These are phyloP conservation scores for Cercospora citrullina DNA, from an alignment of 2,329 filamentous ascomycete species.

Conservation along the genomic window DNA sequence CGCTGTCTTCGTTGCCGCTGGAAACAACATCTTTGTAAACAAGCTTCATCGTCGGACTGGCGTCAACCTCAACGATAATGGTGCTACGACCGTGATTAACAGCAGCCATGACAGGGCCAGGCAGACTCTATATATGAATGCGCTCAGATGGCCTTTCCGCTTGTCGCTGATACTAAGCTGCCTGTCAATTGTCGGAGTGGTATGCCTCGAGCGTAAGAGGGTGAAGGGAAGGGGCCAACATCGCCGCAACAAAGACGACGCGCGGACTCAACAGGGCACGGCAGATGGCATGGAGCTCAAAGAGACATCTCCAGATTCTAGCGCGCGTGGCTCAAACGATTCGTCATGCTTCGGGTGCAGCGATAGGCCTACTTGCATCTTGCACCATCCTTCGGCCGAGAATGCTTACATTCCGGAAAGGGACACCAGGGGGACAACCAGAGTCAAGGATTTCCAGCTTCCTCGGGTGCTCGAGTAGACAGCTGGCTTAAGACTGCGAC, in stretches of 20 bases:
- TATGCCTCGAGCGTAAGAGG: background rate
- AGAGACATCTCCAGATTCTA: background rate
- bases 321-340: background rate
- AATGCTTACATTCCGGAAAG: background rate
- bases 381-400: background rate
- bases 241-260: background rate
- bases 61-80: background rate
- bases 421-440: background rate
- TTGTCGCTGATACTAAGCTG: background rate
- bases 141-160: background rate
- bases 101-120: no score
- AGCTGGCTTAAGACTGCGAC: background rate
- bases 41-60: background rate
- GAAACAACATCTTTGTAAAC: background rate
- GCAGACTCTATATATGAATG: background rate
- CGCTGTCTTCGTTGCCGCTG: background rate
- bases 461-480: background rate
- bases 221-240: background rate
- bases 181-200: background rate
- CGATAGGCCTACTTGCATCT: background rate
- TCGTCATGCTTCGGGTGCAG: background rate
- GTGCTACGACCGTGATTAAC: background rate
- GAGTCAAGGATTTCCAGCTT: background rate
- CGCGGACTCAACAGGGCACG: no score
- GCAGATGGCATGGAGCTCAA: background rate